Evolutionary conservation across 805 yeast genomes (phyloP).

Genomic region (Saccharomycopsis javanensis): DNA sequence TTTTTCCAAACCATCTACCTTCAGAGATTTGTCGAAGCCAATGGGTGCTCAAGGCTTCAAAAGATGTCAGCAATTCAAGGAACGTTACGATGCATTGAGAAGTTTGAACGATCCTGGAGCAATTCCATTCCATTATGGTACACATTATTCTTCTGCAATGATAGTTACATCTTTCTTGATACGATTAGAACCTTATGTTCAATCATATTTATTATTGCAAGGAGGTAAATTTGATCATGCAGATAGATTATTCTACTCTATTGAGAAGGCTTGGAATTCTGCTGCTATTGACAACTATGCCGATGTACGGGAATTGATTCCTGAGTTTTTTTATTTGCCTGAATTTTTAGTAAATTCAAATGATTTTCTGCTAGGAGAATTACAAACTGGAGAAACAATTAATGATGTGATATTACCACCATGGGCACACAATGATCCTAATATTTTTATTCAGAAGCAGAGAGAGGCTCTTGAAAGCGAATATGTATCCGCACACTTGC

Average conservation of each 20-base stretch:
- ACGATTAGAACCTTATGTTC: slow-evolving; percentile 70
- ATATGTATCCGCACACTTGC: slow-evolving; percentile 65
- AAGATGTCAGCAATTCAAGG: slow-evolving; percentile 55
- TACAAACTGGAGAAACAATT: slow-evolving; percentile 50
- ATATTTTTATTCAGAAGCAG: slow-evolving; percentile 61
- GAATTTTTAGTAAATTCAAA: slow-evolving; percentile 65
- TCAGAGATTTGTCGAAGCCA: slow-evolving; percentile 72
- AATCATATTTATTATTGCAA: slow-evolving; percentile 66
- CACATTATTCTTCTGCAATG: slow-evolving; percentile 92
- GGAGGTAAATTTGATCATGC: slow-evolving; percentile 89
- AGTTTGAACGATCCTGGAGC: slow-evolving; percentile 49
- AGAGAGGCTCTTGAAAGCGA: slow-evolving; percentile 79
- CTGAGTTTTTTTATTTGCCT: slow-evolving; percentile 77
- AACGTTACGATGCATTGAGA: slow-evolving; percentile 60
- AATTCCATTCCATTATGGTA: slow-evolving; percentile 86
- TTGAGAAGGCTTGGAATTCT: slow-evolving; percentile 72
- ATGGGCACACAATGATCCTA: slow-evolving; percentile 78
- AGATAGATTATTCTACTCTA: slow-evolving; percentile 66
- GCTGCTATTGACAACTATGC: slow-evolving; percentile 74
- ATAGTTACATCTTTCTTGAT: slow-evolving; percentile 76
- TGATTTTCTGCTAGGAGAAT: slow-evolving; percentile 56
- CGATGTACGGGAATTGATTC: slow-evolving; percentile 79
- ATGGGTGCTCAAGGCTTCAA: slow-evolving; percentile 77
- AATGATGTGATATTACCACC: slow-evolving; percentile 64
- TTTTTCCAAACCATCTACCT: slow-evolving; percentile 48